Percentiles rank a stretch among this genome's conserved stretches.
Conservation (phyloP, 805 yeast genomes). For the Sugiyamaella mastotermitis region DNA sequence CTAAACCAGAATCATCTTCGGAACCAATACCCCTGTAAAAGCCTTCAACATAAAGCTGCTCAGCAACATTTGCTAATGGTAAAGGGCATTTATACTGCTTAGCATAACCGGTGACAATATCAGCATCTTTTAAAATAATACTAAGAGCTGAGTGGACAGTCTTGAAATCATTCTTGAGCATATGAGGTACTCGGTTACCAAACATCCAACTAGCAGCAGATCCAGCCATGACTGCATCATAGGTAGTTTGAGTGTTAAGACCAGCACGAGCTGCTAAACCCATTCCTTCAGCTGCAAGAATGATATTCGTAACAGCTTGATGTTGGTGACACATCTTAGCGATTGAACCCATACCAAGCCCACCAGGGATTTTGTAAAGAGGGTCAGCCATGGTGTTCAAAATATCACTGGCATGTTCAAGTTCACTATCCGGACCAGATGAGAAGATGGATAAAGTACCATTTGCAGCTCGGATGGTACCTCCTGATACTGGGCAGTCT, state of each 20-base stretch:
- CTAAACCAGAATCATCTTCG: slow-evolving; percentile 10
- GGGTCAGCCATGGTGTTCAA: slow-evolving; percentile 7
- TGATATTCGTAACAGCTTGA: slow-evolving; percentile 8
- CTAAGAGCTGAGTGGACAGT: slow-evolving; percentile 10
- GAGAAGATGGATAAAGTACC: slow-evolving; percentile 8
- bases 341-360: slow-evolving; percentile 10
- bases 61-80: slow-evolving; percentile 7
- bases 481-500: slow-evolving; percentile 9
- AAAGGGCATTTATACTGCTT: slow-evolving; percentile 5
- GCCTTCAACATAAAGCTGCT: slow-evolving; percentile 7
- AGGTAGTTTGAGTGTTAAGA: slow-evolving; percentile 2
- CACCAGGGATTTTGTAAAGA: slow-evolving; percentile 7
- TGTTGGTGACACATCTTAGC: slow-evolving; percentile 10
- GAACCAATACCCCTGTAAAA: slow-evolving; percentile 1
- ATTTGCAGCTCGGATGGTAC: slow-evolving; percentile 8
- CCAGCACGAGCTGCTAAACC: slow-evolving; percentile 6
- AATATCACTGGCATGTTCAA: slow-evolving; percentile 3
- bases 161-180: slow-evolving; percentile 7
- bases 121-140: slow-evolving; percentile 10
- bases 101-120: slow-evolving; percentile 9
- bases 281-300: slow-evolving; percentile 6
- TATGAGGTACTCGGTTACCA: slow-evolving; percentile 11
- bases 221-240: slow-evolving; percentile 5
- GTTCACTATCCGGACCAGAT: slow-evolving; percentile 4
- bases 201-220: slow-evolving; percentile 8